Evolutionary conservation across 352 stramenopile genomes (phyloP).

Genomic region (Phytophthora megakarya): DNA sequence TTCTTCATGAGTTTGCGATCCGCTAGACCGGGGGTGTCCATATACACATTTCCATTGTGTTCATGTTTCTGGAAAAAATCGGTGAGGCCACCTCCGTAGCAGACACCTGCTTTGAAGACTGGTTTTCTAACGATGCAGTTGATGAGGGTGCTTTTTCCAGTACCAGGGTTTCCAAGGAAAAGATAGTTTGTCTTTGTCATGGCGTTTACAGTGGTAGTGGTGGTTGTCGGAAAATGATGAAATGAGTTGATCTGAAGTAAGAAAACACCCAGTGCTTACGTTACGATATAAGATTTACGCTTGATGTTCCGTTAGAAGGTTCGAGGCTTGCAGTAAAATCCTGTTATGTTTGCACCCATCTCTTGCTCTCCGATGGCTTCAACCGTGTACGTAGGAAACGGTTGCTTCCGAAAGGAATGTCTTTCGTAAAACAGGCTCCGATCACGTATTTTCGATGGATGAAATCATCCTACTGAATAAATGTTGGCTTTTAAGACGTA

Average conservation of each 20-base stretch:
- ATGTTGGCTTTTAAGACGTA: too few relatives aligned
- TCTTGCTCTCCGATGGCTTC: background rate
- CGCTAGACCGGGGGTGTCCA: slow-evolving; percentile 34
- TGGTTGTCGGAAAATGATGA: background rate
- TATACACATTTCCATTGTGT: slow-evolving; percentile 25
- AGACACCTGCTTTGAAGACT: slow-evolving; percentile 13
- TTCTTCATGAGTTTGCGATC: background rate
- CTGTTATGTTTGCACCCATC: background rate
- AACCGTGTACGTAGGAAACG: too few relatives aligned
- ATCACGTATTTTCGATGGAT: too few relatives aligned
- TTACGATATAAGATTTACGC: too few relatives aligned
- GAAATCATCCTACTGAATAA: too few relatives aligned
- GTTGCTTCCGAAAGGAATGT: background rate
- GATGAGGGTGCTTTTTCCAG: slow-evolving; percentile 35
- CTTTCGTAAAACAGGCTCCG: background rate
- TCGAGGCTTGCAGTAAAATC: too few relatives aligned
- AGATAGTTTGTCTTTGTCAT: slow-evolving; percentile 8
- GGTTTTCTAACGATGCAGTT: slow-evolving; percentile 26
- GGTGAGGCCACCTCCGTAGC: slow-evolving; percentile 17
- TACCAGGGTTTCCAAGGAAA: slow-evolving; percentile 29
- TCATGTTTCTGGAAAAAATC: slow-evolving; percentile 16
- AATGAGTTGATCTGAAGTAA: background rate
- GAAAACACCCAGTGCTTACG: too few relatives aligned
- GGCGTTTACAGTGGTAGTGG: too few relatives aligned
- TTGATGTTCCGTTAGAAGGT: background rate